Base-by-base conservation (phyloP, 2,329 filamentous ascomycete species). In the Aspergillus fructus region DNA sequence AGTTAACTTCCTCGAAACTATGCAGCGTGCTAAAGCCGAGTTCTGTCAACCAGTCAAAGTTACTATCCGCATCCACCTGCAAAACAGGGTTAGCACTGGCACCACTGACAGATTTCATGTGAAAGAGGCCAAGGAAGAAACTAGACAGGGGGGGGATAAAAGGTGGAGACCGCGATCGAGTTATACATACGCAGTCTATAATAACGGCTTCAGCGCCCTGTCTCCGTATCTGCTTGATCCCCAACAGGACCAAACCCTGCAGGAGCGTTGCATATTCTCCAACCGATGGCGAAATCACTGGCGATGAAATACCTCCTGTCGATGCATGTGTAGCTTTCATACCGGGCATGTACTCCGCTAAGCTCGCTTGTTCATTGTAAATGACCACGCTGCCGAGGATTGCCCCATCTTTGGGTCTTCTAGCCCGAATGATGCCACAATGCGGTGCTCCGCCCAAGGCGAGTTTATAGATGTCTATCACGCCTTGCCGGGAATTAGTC, bases 11-110 rank as follows among this genome's bases (percentile, higher is more conserved):
- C 67, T 96, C 91, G 72, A 92, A 96, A 41, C 83, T 87, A 74
- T 93, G 89, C 61, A 92, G 76, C 45, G 90, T 83, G 62, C 86
- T 85, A 68, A 96, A 96, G 1, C 91, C 91, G 88, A 96, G 91
- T 0, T 85, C 85, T 55, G 87, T 81, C 58, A 96, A 78, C 37
- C 87, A 85, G 71, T 94, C 90, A 62, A 86, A 85, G 48, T 86
- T 85, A 53, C 89, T 88, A 68, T 92, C 89, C 15, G 83, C 83
- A 59, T 87, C 84, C 71, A 88, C 86, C 88, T 90, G 64, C 49
- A 53, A 37, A 57, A 40, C 70, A 78, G 62, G 74, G 58, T 58
- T 12, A 37, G 42, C 37, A 48, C n/a, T 37, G 34, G 13, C 15
- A 37, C 34, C n/a, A 37, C 34, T 15, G 5, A n/a, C 6, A 8